Base-by-base conservation (phyloP, 306 rosid species). In the Sphenostylis stenocarpa region DNA sequence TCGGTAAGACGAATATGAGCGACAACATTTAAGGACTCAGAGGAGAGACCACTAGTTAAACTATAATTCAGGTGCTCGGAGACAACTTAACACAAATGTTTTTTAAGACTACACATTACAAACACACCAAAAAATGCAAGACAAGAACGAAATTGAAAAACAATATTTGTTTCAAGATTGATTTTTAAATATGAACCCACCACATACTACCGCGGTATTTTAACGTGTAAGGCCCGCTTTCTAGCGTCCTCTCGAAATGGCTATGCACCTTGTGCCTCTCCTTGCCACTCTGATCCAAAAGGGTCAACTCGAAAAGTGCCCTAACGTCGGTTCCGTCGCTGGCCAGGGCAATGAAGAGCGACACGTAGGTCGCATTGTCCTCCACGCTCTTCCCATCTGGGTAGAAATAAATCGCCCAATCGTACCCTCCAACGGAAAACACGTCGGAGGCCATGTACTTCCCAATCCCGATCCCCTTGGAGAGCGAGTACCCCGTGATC, bases 151-250 rank as follows among this genome's bases (percentile, higher is more conserved):
- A 57, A 57, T 1, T 26, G 3, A 13, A 21, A 26, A 26, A 26
- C 17, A 57, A 57, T 34, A 60, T 29, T 8, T 15, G 6, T 6
- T 4, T 24, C 4, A 1, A 55, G 53, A 6, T 16, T 38, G 13
- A 9, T 38, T 38, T 38, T 2, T 38, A 38, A 38, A 38, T 38
- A 12, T 38, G 0, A 38, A 6, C 96, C 29, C 68, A 93, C 98
- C 98, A 93, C 98, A 93, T 93, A 80, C 98, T 93, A 47, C 98
- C 98, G 5, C 98, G 94, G 82, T 88, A 93, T 78, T 93, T 93
- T 17, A 93, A 89, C 23, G 98, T 89, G 70, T 93, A 93, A 0
- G 98, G 98, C 15, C 98, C 98, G 14, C 96, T 88, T 20, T 93
- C 96, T 57, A 91, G 87, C 15, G 90, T 81, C 86, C 98, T 89